phyloP scores from a whole-genome alignment of 768 basidiomycete genomes.

The Lentinula sp. region DNA sequence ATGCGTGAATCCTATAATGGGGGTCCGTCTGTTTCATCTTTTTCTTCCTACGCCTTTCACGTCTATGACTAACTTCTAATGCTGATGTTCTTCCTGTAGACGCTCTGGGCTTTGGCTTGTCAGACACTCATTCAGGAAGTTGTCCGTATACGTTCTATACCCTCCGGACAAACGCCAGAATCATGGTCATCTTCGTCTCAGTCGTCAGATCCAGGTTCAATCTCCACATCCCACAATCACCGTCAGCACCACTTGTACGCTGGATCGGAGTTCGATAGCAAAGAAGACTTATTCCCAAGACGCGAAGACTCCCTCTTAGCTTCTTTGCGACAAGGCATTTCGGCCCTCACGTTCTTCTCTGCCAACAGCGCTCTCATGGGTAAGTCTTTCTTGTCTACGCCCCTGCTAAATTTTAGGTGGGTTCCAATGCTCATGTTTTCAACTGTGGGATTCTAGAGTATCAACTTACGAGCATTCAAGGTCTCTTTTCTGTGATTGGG shows the following conservation, averaged over 20 bases:
- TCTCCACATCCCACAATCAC: too few relatives aligned
- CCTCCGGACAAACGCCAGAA: background rate
- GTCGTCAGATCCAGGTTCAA: too few relatives aligned
- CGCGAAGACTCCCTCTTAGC: background rate
- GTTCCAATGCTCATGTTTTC: background rate
- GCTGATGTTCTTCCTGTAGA: background rate
- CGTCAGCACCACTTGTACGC: background rate
- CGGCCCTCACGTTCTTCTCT: background rate
- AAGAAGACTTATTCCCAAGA: background rate
- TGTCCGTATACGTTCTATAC: background rate
- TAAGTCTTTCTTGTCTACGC: background rate
- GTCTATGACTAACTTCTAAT: too few relatives aligned
- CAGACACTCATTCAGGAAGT: conserved; percentile 1
- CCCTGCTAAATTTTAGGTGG: conserved; percentile 1
- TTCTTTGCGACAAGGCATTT: background rate
- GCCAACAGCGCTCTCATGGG: conserved; percentile 4
- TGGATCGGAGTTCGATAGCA: background rate
- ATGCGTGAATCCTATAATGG: conserved; percentile 43
- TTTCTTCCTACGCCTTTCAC: background rate
- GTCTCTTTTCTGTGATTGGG: background rate
- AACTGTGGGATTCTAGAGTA: background rate
- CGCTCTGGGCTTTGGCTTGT: conserved; percentile 3
- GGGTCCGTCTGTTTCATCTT: conserved; percentile 29
- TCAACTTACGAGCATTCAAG: conserved; percentile 6
- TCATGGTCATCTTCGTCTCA: too few relatives aligned